Base-by-base conservation (phyloP, 768 basidiomycete species). In the Psilocybe subaeruginosa region DNA sequence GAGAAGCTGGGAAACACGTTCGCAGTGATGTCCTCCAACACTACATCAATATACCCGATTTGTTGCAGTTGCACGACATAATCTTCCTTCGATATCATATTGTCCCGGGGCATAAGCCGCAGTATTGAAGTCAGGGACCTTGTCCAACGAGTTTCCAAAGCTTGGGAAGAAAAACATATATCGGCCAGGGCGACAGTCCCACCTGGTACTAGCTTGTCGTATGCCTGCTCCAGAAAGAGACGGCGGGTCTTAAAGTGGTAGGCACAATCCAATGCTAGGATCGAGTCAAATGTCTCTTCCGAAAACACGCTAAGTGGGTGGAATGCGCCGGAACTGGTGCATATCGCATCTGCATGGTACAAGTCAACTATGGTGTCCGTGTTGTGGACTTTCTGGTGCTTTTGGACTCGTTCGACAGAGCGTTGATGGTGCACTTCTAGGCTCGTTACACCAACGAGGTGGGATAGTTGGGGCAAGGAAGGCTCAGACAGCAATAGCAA, bases 221-320 rank as follows among this genome's bases (percentile, higher is more conserved):
- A 78, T 2, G 78, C 72, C 68, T 89, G 87, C 12, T 70, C 69
- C 9, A 90, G 76, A 68, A 90, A 89, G 5, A 56, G 62, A 6
- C 64, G 63, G 30, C 88, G 81, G 1, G 84, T 82, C 11, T 77
- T 63, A 68, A 89, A 90, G 67, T 91, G 88, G 67, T 89, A 90
- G 2, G 87, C 88, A 64, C 88, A 90, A 67, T 91, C 89, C 12
- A 89, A 75, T 0, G 85, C 86, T 27, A 88, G 75, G 35, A 90
- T 82, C 16, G 74, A 72, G 58, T 85, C 80, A 66, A 81, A 89
- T 12, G 54, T 39, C 12, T 57, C 54, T 8, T 46, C 49, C 4
- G 73, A 68, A 4, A 72, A 65, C 8, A 80, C 75, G 60, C 78
- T 69, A 9, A 87, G 73, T 29, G 86, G 87, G 62, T 85, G 85